Evolutionary conservation across 1,284 basidiomycete species (phyloP).

Genomic region (Anthracocystis setariae): DNA sequence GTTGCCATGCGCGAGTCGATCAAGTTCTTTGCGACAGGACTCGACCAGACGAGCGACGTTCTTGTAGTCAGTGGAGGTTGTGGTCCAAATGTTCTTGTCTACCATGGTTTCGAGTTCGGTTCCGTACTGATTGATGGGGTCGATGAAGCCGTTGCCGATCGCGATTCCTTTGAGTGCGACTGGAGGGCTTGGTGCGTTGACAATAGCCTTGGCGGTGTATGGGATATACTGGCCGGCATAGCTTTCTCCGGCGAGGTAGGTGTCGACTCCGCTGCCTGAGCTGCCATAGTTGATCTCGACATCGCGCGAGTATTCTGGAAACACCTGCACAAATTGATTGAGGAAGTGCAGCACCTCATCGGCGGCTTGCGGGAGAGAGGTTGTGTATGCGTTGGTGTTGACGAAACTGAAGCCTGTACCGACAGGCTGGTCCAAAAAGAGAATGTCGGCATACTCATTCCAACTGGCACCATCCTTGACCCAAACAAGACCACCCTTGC

Average conservation of each 20-base stretch:
- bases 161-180: constrained; percentile 78
- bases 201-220: constrained; percentile 78
- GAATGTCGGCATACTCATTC: constrained; percentile 98
- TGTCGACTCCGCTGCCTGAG: constrained; percentile 78
- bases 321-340: constrained; percentile 85
- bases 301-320: constrained; percentile 79
- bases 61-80: constrained; percentile 74
- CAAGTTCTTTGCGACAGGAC: constrained; percentile 72
- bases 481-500: constrained; percentile 79
- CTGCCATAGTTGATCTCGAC: constrained; percentile 43
- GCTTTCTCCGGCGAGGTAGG: constrained; percentile 23
- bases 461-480: constrained; percentile 81
- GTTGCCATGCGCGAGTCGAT: constrained; percentile 68
- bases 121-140: constrained; percentile 86
- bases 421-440: constrained; percentile 96
- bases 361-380: constrained; percentile 75
- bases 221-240: constrained; percentile 60
- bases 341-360: constrained; percentile 85
- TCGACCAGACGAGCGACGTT: constrained; percentile 71
- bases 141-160: constrained; percentile 98
- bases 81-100: constrained; percentile 80
- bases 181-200: constrained; percentile 75
- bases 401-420: constrained; percentile 94
- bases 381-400: constrained; percentile 84
- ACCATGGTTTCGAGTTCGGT: constrained; percentile 88